These are phyloP conservation scores for Alternaria metachromatica DNA, from an alignment of 2,329 filamentous ascomycete species.

Conservation along the genomic window DNA sequence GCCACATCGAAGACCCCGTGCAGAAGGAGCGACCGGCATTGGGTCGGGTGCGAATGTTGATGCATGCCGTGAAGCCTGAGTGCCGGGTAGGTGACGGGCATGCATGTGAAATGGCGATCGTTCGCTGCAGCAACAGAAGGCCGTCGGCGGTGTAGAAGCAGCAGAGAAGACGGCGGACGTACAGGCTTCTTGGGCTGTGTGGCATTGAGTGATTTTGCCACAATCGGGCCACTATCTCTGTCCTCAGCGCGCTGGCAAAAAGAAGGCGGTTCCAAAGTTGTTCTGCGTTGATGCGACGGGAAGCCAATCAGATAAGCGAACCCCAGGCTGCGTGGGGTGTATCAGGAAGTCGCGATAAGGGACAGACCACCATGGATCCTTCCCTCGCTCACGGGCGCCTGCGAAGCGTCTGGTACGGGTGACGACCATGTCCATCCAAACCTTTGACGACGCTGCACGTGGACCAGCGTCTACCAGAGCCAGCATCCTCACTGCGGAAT, in stretches of 20 bases:
- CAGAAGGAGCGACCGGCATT: constrained; percentile 14
- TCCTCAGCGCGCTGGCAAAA: constrained; percentile 3
- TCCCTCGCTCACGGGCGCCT: background rate
- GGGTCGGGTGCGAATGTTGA: constrained; percentile 4
- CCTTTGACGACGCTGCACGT: background rate
- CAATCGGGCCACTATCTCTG: background rate
- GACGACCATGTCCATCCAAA: background rate
- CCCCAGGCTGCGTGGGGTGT: constrained; percentile 28
- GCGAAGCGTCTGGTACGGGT: background rate
- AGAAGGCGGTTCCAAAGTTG: constrained; percentile 7
- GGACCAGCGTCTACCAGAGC: background rate
- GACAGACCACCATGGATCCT: constrained; percentile 3
- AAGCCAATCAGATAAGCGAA: constrained; percentile 23
- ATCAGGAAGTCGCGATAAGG: constrained; percentile 32
- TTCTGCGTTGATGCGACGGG: constrained; percentile 14
- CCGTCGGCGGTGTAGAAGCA: constrained; percentile 24
- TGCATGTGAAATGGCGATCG: constrained; percentile 2
- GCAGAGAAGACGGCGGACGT: constrained; percentile 1
- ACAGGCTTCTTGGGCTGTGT: constrained; percentile 15
- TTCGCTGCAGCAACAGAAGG: constrained; percentile 18
- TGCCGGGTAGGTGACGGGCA: constrained; percentile 5
- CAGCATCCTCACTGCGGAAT: constrained; percentile 1
- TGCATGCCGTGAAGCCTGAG: constrained; percentile 3
- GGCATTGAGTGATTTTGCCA: constrained; percentile 14
- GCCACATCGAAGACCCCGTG: constrained; percentile 13